These are phyloP conservation scores for Eragrostis curvula DNA, from an alignment of 176 grass and related monocot species.

Conservation along the genomic window DNA sequence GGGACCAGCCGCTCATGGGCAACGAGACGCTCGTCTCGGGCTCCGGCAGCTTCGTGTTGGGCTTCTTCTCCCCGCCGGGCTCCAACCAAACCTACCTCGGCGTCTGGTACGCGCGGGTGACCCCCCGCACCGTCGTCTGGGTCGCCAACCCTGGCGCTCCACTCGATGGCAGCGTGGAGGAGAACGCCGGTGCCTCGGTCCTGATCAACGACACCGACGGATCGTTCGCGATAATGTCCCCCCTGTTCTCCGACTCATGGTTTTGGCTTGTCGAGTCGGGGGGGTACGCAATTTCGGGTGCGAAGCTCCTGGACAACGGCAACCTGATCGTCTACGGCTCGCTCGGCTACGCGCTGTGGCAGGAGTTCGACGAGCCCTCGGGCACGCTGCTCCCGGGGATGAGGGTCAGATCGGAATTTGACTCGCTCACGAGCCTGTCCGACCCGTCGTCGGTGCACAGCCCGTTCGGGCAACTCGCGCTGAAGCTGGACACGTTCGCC, in stretches of 20 bases:
- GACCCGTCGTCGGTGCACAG: slow-evolving; percentile 63
- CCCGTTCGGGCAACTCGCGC: background rate
- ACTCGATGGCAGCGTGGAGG: background rate
- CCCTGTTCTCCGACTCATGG: too few relatives aligned
- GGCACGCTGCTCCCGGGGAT: slow-evolving; percentile 68
- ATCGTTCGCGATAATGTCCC: slow-evolving; percentile 31
- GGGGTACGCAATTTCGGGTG: background rate
- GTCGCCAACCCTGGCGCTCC: slow-evolving; percentile 58
- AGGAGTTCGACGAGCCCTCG: slow-evolving; percentile 75
- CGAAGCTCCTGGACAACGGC: slow-evolving; percentile 48
- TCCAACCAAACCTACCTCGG: slow-evolving; percentile 56
- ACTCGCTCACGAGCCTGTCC: slow-evolving; percentile 38
- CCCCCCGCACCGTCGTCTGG: slow-evolving; percentile 59
- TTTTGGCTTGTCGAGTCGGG: too few relatives aligned
- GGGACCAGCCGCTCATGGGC: slow-evolving; percentile 38
- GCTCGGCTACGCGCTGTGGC: slow-evolving; percentile 42
- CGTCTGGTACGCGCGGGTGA: slow-evolving; percentile 47
- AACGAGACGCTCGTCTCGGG: slow-evolving; percentile 51
- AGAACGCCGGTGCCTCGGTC: slow-evolving; percentile 38
- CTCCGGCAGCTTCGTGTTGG: slow-evolving; percentile 45
- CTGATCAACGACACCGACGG: slow-evolving; percentile 26
- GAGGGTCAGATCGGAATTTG: slow-evolving; percentile 61
- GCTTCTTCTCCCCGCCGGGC: slow-evolving; percentile 62
- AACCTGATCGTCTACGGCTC: slow-evolving; percentile 46
- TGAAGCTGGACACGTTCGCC: slow-evolving; percentile 44